A percentile compares a stretch with the other conserved stretches of the same genome.
Evolutionary conservation across 169 alveolate genomes (phyloP).

Genomic region (Eimeria praecox): DNA sequence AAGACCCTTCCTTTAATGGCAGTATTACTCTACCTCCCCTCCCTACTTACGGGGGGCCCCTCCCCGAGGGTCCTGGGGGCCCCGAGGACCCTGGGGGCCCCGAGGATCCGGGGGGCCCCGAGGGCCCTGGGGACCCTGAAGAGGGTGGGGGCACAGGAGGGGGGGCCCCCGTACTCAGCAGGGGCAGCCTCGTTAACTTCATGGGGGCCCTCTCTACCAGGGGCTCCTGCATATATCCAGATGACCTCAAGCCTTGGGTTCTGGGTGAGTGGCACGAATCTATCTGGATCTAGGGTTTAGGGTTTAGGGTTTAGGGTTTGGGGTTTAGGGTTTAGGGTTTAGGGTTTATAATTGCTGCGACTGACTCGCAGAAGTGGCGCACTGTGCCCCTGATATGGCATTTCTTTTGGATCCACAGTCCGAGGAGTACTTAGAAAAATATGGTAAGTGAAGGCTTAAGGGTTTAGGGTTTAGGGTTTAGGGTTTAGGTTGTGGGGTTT

Average conservation of each 20-base stretch:
- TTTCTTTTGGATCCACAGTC: constrained; percentile 32
- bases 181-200: constrained; percentile 34
- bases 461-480: constrained; percentile 35
- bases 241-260: constrained; percentile 5
- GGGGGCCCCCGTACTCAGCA: constrained; percentile 17
- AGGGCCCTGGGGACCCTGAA: background rate
- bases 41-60: constrained; percentile 24
- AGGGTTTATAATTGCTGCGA: background rate
- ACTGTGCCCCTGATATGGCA: constrained; percentile 40
- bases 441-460: background rate
- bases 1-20: background rate
- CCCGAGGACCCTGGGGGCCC: background rate
- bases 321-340: constrained; percentile 43
- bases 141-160: background rate
- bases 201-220: constrained; percentile 18
- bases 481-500: background rate
- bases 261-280: background rate
- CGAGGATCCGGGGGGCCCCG: background rate
- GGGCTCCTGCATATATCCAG: constrained; percentile 14
- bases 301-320: constrained; percentile 43
- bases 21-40: background rate
- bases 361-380: background rate
- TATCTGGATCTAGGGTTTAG: background rate
- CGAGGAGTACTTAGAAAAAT: constrained; percentile 33
- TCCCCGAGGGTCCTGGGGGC: background rate